Evolutionary conservation across 768 basidiomycete species (phyloP), one percentile per base, ranked within the genome.

Genomic region (Xerocomellus dryophilus): DNA sequence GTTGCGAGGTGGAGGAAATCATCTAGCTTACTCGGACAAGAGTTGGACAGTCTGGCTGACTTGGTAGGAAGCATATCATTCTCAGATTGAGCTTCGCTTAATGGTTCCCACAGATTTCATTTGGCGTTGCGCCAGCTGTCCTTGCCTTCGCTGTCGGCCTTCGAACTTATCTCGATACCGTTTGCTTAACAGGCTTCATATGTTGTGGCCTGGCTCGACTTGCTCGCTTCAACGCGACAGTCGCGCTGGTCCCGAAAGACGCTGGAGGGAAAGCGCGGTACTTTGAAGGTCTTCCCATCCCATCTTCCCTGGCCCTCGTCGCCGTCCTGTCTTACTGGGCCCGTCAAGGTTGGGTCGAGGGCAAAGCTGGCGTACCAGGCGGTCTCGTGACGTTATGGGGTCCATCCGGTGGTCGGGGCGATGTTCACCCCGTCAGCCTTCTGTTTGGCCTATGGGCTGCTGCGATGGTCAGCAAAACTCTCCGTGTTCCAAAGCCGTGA

Each of bases 251-350:
- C 23, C 96, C 96, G 2, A 95, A 94, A 71, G 90, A 94, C 66
- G 73, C 70, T 7, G 79, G 78, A 29, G 96, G 97, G 53, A 98
- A 98, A 70, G 79, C 90, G 15, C 86, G 86, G 64, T 98, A 95
- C 76, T 99, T 98, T 68, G 97, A 98, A 73, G 97, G 97, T 6
- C 82, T 99, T 20, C 97, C 97, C 23, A 98, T 99, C 56, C 97
- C 97, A 2, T 90, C 91, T 0, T 90, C 90, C 11, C 80, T 99
- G 43, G 80, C 66, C 11, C 79, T 99, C 51, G 94, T 97, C 52
- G 82, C 75, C 18, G 62, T 90, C 27, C 74, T 98, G 70, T 85
- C 86, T 29, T 88, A 83, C 64, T 96, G 91, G 90, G 81, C 84
- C 38, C 85, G 82, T 61, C 78, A 84, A 46, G 94, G 91, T 12